phyloP scores from a whole-genome alignment of 345 rosid genomes.

The Corchorus capsularis region DNA sequence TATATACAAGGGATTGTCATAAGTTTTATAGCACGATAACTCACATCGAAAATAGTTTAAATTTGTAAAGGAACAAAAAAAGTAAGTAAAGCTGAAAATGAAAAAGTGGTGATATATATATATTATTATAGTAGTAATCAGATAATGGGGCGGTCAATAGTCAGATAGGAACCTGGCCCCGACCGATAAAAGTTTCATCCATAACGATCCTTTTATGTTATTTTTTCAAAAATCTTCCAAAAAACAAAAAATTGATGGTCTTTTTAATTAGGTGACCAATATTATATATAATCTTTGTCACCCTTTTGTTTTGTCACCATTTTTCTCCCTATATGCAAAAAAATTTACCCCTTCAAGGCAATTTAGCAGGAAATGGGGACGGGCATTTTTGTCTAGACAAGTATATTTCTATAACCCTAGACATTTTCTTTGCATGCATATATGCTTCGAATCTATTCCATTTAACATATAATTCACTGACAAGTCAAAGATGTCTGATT shows the following conservation, averaged over 20 bases:
- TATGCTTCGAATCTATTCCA: constrained; percentile 9
- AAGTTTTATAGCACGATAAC: no score
- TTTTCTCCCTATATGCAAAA: no score
- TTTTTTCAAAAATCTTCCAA: not conserved
- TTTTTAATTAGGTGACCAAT: not conserved
- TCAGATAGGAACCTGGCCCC: not conserved
- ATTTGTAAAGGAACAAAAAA: not conserved
- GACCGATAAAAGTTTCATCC: not conserved
- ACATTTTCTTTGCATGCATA: not conserved
- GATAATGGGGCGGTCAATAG: not conserved
- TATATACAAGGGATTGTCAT: no score
- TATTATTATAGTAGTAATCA: no score
- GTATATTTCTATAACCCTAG: not conserved
- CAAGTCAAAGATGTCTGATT: constrained; percentile 23
- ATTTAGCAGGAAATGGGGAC: not conserved
- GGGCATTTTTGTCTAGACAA: not conserved
- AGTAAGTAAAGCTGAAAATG: not conserved
- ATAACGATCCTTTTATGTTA: not conserved
- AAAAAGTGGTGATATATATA: not conserved
- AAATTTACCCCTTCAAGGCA: not conserved
- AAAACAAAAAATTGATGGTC: no score
- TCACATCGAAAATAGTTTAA: not conserved
- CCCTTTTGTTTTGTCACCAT: not conserved
- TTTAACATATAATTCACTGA: constrained; percentile 4
- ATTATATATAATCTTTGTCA: not conserved